These are phyloP conservation scores for Camellia lanceoleosa DNA, from an alignment of 148 eudicot species.

Conservation along the genomic window DNA sequence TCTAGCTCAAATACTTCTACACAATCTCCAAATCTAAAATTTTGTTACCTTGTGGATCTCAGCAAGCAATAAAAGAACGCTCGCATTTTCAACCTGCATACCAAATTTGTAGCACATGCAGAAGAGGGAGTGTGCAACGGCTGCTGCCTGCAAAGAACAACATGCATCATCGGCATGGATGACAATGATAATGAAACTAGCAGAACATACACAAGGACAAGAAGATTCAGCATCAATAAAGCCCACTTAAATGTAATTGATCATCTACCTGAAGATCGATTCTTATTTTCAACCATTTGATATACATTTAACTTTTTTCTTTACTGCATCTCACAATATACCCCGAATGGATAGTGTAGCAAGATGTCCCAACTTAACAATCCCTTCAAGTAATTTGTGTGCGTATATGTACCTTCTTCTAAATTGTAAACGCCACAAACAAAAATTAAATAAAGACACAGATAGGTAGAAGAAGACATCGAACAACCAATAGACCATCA, in stretches of 20 bases:
- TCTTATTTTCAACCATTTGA: background rate
- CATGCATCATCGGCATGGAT: slow-evolving; percentile 14
- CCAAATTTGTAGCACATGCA: slow-evolving; percentile 89
- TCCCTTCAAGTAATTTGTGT: background rate
- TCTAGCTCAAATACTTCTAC: background rate
- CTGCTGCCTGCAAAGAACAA: slow-evolving; percentile 69
- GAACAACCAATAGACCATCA: background rate
- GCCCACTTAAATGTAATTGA: too few relatives aligned
- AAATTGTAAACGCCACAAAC: background rate
- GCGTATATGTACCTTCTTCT: too few relatives aligned
- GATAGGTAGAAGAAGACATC: slow-evolving; percentile 7
- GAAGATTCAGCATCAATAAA: too few relatives aligned
- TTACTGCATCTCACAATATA: background rate
- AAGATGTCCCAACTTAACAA: background rate
- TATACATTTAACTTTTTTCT: background rate
- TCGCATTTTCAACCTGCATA: slow-evolving; percentile 82
- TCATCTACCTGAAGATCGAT: too few relatives aligned
- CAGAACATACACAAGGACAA: background rate
- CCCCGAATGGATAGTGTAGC: background rate
- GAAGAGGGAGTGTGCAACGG: slow-evolving; percentile 81
- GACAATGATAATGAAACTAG: background rate
- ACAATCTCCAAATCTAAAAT: background rate
- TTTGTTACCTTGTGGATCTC: slow-evolving; percentile 83
- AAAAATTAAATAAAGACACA: background rate
- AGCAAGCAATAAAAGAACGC: slow-evolving; percentile 82